Percentiles rank a stretch among this genome's conserved stretches.
phyloP scores from a whole-genome alignment of 176 grass and related monocot genomes.

The Rhynchospora tenuis region DNA sequence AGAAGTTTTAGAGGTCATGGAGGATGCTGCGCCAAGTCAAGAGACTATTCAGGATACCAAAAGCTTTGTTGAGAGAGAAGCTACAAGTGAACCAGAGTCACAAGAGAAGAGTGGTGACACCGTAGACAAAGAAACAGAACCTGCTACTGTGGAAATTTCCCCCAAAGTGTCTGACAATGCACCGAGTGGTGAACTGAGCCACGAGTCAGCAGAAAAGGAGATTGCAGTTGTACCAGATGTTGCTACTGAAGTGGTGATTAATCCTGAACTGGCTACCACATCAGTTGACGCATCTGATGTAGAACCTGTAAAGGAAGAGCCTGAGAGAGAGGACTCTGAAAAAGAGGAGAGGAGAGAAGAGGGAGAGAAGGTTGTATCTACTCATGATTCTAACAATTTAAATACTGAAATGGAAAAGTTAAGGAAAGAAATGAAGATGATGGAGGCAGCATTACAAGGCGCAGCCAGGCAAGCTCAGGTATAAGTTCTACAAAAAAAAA shows the following conservation, averaged over 20 bases:
- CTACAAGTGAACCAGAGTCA: slow-evolving; percentile 25
- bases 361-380: slow-evolving; percentile 28
- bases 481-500: slow-evolving; percentile 30
- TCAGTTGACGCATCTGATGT: slow-evolving; percentile 27
- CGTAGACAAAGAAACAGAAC: slow-evolving; percentile 23
- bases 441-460: slow-evolving; percentile 99
- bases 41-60: background rate
- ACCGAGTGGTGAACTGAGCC: slow-evolving; percentile 28
- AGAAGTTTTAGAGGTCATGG: slow-evolving; percentile 27
- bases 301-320: slow-evolving; percentile 26
- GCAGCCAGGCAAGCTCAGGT: slow-evolving; percentile 99
- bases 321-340: slow-evolving; percentile 27
- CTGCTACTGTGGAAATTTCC: slow-evolving; percentile 30
- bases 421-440: slow-evolving; percentile 88
- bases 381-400: slow-evolving; percentile 33
- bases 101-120: slow-evolving; percentile 26
- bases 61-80: slow-evolving; percentile 25
- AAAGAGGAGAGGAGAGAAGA: slow-evolving; percentile 36
- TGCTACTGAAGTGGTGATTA: slow-evolving; percentile 8
- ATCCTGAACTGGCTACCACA: slow-evolving; percentile 25
- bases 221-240: slow-evolving; percentile 28
- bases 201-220: slow-evolving; percentile 23
- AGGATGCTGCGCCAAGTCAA: background rate
- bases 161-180: slow-evolving; percentile 23
- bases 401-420: slow-evolving; percentile 62